These are phyloP conservation scores for Claviceps paspali DNA, from an alignment of 2,329 filamentous ascomycete species.

Conservation along the genomic window DNA sequence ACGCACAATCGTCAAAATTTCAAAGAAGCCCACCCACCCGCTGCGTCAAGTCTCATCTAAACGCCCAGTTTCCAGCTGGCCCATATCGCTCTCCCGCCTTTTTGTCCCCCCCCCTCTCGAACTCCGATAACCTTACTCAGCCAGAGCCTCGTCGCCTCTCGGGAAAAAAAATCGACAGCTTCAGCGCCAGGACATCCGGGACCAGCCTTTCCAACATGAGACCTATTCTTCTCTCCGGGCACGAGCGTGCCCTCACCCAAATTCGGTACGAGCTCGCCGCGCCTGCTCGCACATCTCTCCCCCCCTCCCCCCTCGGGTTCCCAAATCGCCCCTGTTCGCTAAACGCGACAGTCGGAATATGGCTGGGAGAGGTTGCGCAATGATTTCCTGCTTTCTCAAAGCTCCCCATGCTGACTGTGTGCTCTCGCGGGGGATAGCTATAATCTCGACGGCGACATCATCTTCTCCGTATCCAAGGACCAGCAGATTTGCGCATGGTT, in stretches of 20 bases:
- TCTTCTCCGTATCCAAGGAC: conserved; percentile 93
- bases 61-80: conserved; percentile 6
- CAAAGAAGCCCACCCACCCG: conserved; percentile 15
- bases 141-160: conserved; percentile 1
- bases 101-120: conserved; percentile 12
- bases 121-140: conserved; percentile 4
- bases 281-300: background rate
- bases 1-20: conserved; percentile 32
- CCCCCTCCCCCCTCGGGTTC: background rate
- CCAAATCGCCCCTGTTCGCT: background rate
- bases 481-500: conserved; percentile 96
- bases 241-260: conserved; percentile 92
- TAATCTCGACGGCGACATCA: conserved; percentile 87
- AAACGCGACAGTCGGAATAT: background rate
- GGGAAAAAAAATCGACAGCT: no score
- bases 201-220: conserved; percentile 56
- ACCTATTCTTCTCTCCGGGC: conserved; percentile 88
- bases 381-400: background rate
- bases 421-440: conserved; percentile 36
- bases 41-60: conserved; percentile 15
- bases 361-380: background rate
- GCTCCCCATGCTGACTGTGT: conserved; percentile 1
- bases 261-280: conserved; percentile 51
- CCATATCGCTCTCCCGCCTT: conserved; percentile 10
- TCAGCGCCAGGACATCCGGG: background rate